Conservation (phyloP, 2,329 filamentous ascomycete species). For the Colletotrichum sp. region DNA sequence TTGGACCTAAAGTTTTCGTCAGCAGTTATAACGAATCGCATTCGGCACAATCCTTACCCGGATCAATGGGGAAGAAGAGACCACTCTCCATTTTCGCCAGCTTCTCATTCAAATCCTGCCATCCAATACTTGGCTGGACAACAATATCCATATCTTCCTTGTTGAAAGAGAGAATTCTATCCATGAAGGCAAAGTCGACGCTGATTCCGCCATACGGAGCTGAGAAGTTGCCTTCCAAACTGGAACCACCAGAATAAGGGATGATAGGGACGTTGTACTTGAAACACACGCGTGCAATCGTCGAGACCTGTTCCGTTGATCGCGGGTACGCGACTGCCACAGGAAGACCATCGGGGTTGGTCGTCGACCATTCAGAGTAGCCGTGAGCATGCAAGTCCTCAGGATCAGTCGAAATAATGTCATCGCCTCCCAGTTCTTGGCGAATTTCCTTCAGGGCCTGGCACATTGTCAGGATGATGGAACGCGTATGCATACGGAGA, state of each 20-base stretch:
- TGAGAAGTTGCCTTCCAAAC: conserved; percentile 88
- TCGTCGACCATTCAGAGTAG: conserved; percentile 72
- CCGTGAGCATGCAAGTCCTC: conserved; percentile 67
- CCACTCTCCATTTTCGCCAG: conserved; percentile 72
- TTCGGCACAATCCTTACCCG: conserved; percentile 53
- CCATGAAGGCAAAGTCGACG: conserved; percentile 90
- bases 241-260: conserved; percentile 85
- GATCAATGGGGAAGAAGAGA: conserved; percentile 91
- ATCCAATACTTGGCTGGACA: conserved; percentile 89
- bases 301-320: conserved; percentile 63
- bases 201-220: conserved; percentile 87
- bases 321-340: conserved; percentile 70
- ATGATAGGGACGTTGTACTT: conserved; percentile 84
- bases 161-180: conserved; percentile 79
- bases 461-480: not conserved
- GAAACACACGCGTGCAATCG: conserved; percentile 72
- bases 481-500: not conserved
- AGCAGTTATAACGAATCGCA: not conserved
- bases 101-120: conserved; percentile 84
- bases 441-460: conserved; percentile 64
- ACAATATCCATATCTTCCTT: conserved; percentile 92
- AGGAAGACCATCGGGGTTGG: conserved; percentile 64
- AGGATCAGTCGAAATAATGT: conserved; percentile 66
- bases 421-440: conserved; percentile 48
- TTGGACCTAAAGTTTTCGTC: conserved; percentile 48